These are phyloP conservation scores for Amoebophrya sp. DNA, from an alignment of 169 alveolate species.

Conservation along the genomic window DNA sequence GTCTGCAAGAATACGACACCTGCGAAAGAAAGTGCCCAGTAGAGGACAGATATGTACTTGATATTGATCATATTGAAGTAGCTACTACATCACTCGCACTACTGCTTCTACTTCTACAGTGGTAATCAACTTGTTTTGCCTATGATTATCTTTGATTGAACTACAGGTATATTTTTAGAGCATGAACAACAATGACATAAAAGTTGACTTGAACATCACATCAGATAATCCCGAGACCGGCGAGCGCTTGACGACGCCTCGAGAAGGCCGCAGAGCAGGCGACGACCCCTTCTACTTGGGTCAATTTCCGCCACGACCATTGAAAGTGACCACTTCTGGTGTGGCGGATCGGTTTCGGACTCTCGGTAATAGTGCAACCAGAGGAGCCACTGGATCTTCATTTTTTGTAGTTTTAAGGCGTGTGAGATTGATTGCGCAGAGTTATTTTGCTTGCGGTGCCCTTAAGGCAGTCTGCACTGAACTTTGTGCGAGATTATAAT, in stretches of 20 bases:
- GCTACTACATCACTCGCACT: too few relatives aligned
- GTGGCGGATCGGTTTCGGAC: too few relatives aligned
- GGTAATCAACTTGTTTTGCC: background rate
- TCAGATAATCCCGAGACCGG: background rate
- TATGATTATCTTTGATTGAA: background rate
- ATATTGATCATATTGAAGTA: background rate
- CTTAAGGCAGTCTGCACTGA: too few relatives aligned
- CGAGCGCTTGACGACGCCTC: background rate
- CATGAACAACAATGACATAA: background rate
- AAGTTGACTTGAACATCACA: background rate
- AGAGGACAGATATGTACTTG: background rate
- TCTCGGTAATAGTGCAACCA: too few relatives aligned
- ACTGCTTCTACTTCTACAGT: background rate
- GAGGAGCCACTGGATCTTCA: too few relatives aligned
- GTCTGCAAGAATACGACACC: background rate
- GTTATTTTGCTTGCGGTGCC: too few relatives aligned
- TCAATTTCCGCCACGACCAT: background rate
- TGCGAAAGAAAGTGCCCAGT: background rate
- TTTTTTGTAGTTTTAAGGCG: too few relatives aligned
- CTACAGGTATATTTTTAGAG: background rate
- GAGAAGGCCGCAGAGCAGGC: background rate
- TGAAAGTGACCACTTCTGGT: background rate
- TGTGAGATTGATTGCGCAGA: too few relatives aligned
- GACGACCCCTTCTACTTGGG: background rate
- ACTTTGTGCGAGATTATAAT: too few relatives aligned